Base-by-base conservation (phyloP, 1,284 basidiomycete species). In the Austroboletus novae-zelandiae region DNA sequence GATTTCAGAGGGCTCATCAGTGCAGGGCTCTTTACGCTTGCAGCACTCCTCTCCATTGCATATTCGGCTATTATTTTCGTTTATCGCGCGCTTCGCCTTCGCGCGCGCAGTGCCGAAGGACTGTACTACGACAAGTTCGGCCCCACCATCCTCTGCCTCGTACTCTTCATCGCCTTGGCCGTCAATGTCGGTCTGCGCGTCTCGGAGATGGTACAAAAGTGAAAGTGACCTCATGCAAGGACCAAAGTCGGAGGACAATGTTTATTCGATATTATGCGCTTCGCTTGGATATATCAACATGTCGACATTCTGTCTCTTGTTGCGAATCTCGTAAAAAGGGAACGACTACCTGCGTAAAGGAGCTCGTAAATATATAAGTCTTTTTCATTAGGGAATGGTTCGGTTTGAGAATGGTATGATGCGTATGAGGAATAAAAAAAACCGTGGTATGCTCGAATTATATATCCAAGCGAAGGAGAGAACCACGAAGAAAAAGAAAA, bases 51-150 rank as follows among this genome's bases (percentile, higher is more conserved):
- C 43, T 83, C 94, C 3, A 92, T 98, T 58, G 84, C 88, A 15
- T 99, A 99, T 71, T 83, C 89, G 1, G 91, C 89, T 3, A 78
- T 80, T 51, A 89, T 96, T 60, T 99, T 96, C 68, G 79, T 92
- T n/a, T 89, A 86, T 67, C 85, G 96, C 45, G 87, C 93, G 11
- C 64, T 81, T 50, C 84, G 83, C 58, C 79, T 99, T 58, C 78
- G 92, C 34, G 77, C 80, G 51, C 79, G 88, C 37, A 77, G 80
- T 43, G 91, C 92, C 1, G 83, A 89, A 49, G 89, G 89, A 25
- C 61, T 90, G 54, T 97, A 96, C 70, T 94, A 95, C 67, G 94
- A 90, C 70, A 85, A 84, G 69, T 91, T 86, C 61, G 94, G 94
- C 0, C 92, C 94, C 29, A 89, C 89, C 2, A 64, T 86, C 2